Evolutionary conservation across 1,139 yeast genomes (phyloP), one percentile per base, ranked within the genome.

Genomic region (Geotrichum reessii): DNA sequence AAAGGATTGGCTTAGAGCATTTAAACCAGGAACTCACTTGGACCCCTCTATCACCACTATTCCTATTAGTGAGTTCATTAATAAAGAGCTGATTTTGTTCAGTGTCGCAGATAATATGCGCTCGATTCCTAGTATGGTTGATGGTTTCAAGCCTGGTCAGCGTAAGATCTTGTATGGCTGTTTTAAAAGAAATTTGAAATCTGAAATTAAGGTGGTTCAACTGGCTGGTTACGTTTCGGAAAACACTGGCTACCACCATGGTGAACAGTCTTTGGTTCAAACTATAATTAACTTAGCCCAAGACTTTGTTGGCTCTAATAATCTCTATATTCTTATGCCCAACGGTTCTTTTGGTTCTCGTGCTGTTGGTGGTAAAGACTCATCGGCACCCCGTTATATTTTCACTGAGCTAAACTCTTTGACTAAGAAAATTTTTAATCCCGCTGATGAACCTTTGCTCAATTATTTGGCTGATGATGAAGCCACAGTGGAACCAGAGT

Each of bases 271-370:
- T 0, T 78, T 95, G 64, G 84, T 85, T 66, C 96, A 86, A 72
- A 90, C 99, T 0, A 92, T 95, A 70, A 84, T 93, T 67, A 95
- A 96, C 22, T 75, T 95, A 70, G 99, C 99, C 0, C 99, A 95
- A 71, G 91, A 90, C 71, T 95, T 88, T 69, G 87, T 93, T 58
- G 99, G 99, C 9, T 81, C 96, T 11, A 95, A 95, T 69, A 95
- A 95, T 69, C 76, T 95, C 66, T 88, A 95, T 70, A 69, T 90
- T 53, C 77, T 95, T 65, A 81, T 85, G 72, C 99, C 99, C 51
- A 87, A 86, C 71, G 99, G 99, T 78, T 87, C 92, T 31, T 95
- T 95, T 71, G 99, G 99, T 80, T 86, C 97, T 1, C 84, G 99
- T 75, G 93, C 95, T 49, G 81, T 91, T 42, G 99, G 99, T 73